A percentile compares a stretch with the other conserved stretches of the same genome.
Evolutionary conservation across 192 early-diverging fungal species (phyloP).

Genomic region (Linderina pennispora): DNA sequence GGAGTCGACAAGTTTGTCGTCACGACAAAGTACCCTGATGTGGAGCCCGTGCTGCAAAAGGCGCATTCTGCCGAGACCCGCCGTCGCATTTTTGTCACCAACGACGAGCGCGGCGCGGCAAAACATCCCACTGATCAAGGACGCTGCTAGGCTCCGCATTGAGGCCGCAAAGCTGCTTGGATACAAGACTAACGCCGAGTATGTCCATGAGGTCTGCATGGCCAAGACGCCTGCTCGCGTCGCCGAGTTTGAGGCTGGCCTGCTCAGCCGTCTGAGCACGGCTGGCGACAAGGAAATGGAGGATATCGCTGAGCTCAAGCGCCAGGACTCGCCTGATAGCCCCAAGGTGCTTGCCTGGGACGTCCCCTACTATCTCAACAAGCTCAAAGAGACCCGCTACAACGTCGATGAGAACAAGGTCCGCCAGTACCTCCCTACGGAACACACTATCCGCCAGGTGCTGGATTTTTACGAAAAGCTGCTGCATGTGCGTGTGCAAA

Average conservation of each 20-base stretch:
- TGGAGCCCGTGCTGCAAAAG: conserved; percentile 18
- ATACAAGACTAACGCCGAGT: conserved; percentile 57
- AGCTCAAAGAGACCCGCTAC: conserved; percentile 54
- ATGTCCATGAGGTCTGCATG: conserved; percentile 63
- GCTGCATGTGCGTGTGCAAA: conserved; percentile 53
- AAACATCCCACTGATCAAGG: conserved; percentile 51
- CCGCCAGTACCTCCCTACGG: conserved; percentile 64
- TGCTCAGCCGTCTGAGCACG: conserved; percentile 44
- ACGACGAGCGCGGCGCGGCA: conserved; percentile 43
- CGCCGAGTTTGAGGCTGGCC: conserved; percentile 51
- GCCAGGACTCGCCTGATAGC: conserved; percentile 25
- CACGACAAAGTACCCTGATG: conserved; percentile 56
- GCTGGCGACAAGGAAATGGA: conserved; percentile 52
- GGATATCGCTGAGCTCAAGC: conserved; percentile 53
- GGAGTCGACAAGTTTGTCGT: conserved; percentile 52
- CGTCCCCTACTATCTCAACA: conserved; percentile 56
- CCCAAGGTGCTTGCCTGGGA: conserved; percentile 61
- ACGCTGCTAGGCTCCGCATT: conserved; percentile 43
- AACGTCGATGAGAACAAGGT: conserved; percentile 59
- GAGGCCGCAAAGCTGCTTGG: conserved; percentile 52
- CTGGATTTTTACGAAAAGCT: conserved; percentile 62
- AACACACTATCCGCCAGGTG: conserved; percentile 48
- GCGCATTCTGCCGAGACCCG: conserved; percentile 43
- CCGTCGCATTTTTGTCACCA: conserved; percentile 32
- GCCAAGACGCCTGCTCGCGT: conserved; percentile 61